Conservation (phyloP, 2,329 filamentous ascomycete species). For the Stachybotrys echinatus region DNA sequence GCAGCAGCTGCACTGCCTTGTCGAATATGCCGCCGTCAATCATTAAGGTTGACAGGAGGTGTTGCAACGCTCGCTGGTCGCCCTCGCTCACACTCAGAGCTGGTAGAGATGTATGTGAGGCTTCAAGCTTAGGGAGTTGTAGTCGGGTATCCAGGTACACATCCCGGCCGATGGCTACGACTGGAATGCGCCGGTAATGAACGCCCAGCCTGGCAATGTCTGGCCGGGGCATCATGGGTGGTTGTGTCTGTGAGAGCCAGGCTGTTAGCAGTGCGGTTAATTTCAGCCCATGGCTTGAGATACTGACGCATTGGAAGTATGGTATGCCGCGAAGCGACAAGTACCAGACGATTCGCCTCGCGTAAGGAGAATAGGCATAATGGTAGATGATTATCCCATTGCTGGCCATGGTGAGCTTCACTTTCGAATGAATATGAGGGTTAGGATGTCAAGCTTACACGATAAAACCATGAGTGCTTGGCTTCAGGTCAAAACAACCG, state of each 20-base stretch:
- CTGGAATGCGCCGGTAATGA: conserved; percentile 63
- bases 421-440: not conserved
- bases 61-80: conserved; percentile 41
- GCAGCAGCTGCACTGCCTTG: conserved; percentile 49
- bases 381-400: conserved; percentile 55
- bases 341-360: conserved; percentile 61
- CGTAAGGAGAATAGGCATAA: conserved; percentile 61
- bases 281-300: not conserved
- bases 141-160: conserved; percentile 67
- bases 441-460: not conserved
- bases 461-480: too few species aligned
- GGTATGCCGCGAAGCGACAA: conserved; percentile 59
- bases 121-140: conserved; percentile 60
- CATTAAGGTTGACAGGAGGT: conserved; percentile 50
- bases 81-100: conserved; percentile 27
- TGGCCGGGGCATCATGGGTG: conserved; percentile 59
- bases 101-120: conserved; percentile 40
- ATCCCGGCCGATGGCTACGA: conserved; percentile 61
- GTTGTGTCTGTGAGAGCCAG: conserved; percentile 49
- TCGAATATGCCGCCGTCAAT: conserved; percentile 54
- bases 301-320: conserved; percentile 61
- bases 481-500: too few species aligned
- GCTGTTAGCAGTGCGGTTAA: not conserved
- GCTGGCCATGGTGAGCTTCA: conserved; percentile 10
- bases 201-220: conserved; percentile 58